Evolutionary conservation across 768 basidiomycete species (phyloP).

Genomic region (Pleurotus sapidus): DNA sequence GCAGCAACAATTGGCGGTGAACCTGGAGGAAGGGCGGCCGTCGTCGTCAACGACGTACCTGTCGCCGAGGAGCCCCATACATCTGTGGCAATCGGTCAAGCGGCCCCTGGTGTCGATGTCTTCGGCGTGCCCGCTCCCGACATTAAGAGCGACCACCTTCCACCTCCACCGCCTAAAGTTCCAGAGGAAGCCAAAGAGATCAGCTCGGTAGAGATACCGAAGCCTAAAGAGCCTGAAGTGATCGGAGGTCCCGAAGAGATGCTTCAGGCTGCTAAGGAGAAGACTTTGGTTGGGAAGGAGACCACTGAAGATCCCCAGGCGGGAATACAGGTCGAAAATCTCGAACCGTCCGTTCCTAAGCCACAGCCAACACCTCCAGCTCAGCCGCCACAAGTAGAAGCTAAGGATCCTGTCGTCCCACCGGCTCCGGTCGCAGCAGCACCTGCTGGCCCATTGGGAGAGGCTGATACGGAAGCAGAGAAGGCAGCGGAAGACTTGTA

Average conservation of each 20-base stretch:
- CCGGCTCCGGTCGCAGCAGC: neutral
- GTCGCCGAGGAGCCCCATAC: conserved; percentile 27
- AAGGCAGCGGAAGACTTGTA: conserved; percentile 55
- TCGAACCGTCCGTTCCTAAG: neutral
- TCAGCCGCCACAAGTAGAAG: neutral
- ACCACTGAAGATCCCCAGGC: neutral
- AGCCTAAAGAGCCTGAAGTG: neutral
- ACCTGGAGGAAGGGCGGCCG: conserved; percentile 48
- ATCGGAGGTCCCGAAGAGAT: conserved; percentile 3
- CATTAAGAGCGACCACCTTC: conserved; percentile 39
- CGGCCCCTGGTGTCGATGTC: conserved; percentile 75
- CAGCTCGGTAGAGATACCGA: conserved; percentile 24
- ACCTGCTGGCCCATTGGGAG: conserved; percentile 40
- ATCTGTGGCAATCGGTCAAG: conserved; percentile 41
- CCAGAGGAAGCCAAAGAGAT: conserved; percentile 33
- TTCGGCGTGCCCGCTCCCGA: conserved; percentile 52
- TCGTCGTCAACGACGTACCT: conserved; percentile 48
- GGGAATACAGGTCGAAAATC: neutral
- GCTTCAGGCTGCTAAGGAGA: conserved; percentile 3
- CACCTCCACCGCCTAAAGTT: conserved; percentile 12
- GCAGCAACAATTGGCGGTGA: conserved; percentile 50
- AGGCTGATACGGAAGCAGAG: conserved; percentile 47
- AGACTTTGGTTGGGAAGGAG: neutral
- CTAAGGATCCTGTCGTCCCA: neutral
- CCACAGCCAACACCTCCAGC: neutral